These are phyloP conservation scores for Malassezia vespertilionis DNA, from an alignment of 1,284 basidiomycete genomes.

Conservation along the genomic window DNA sequence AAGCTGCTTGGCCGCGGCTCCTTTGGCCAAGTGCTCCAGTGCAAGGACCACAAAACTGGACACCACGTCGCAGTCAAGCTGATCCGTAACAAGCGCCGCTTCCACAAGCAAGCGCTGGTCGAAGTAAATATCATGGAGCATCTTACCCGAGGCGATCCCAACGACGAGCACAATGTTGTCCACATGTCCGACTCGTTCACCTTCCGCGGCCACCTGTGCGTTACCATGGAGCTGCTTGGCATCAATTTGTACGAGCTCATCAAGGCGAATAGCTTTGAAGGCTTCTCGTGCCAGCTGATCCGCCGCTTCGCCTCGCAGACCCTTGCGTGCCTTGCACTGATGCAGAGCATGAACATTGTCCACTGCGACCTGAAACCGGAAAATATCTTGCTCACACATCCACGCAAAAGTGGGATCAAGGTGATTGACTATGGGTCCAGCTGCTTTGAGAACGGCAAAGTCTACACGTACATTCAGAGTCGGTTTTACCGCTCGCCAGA, in stretches of 20 bases:
- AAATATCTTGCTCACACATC: constrained; percentile 90
- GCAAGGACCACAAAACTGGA: constrained; percentile 92
- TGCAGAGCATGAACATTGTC: constrained; percentile 95
- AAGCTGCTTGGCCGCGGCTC: constrained; percentile 92
- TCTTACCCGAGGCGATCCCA: constrained; percentile 90
- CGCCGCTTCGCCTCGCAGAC: constrained; percentile 93
- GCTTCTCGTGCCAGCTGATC: constrained; percentile 87
- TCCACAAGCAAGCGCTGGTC: constrained; percentile 94
- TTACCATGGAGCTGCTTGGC: constrained; percentile 92
- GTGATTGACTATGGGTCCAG: constrained; percentile 99
- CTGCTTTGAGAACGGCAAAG: constrained; percentile 96
- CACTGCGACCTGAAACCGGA: constrained; percentile 99
- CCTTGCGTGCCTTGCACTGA: constrained; percentile 75
- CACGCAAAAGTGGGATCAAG: constrained; percentile 89
- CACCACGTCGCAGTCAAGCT: constrained; percentile 96
- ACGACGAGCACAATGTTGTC: constrained; percentile 92
- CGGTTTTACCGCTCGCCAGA: constrained; percentile 91
- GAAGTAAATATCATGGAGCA: constrained; percentile 98
- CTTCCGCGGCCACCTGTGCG: constrained; percentile 93
- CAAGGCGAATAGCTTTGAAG: constrained; percentile 95
- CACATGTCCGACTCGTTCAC: constrained; percentile 99
- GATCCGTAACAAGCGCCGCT: constrained; percentile 97
- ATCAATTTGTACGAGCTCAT: constrained; percentile 99
- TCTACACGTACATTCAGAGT: constrained; percentile 94
- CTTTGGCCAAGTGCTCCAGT: constrained; percentile 93